Evolutionary conservation across 768 basidiomycete genomes (phyloP).

Genomic region (Naganishia vaughanmartiniae): DNA sequence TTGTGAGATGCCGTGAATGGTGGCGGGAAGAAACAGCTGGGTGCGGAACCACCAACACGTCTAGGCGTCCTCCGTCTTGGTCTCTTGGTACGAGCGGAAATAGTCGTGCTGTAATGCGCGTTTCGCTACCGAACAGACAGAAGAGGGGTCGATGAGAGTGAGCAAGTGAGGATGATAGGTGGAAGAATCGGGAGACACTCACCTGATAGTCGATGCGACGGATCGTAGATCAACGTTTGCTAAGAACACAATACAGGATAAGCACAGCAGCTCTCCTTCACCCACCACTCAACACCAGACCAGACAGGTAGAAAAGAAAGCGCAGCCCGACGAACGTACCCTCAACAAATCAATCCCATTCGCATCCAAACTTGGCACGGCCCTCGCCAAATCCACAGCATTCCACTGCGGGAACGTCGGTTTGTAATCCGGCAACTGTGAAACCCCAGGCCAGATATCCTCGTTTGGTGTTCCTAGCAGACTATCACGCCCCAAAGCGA

Average conservation of each 20-base stretch:
- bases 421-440: slow-evolving; percentile 88
- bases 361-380: slow-evolving; percentile 71
- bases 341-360: slow-evolving; percentile 76
- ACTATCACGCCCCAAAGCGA: slow-evolving; percentile 55
- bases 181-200: slow-evolving; percentile 38
- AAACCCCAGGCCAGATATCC: slow-evolving; percentile 85
- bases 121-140: slow-evolving; percentile 56
- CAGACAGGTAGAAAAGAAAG: no score
- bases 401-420: slow-evolving; percentile 95
- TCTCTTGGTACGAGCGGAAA: slow-evolving; percentile 42
- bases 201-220: slow-evolving; percentile 89
- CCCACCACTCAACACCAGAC: background rate
- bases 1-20: background rate
- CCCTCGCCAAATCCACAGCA: slow-evolving; percentile 64
- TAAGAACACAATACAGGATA: slow-evolving; percentile 39
- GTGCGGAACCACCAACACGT: background rate
- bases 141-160: slow-evolving; percentile 6
- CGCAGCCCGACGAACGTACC: slow-evolving; percentile 53
- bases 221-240: slow-evolving; percentile 78
- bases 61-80: slow-evolving; percentile 28
- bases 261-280: background rate
- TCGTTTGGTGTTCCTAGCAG: slow-evolving; percentile 92
- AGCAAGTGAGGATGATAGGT: slow-evolving; percentile 10
- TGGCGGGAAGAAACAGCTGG: background rate
- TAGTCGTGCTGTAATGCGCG: slow-evolving; percentile 60